Percentiles rank a stretch among this genome's conserved stretches.
Evolutionary conservation across 768 basidiomycete species (phyloP).

Genomic region (Tricholoma sp.): DNA sequence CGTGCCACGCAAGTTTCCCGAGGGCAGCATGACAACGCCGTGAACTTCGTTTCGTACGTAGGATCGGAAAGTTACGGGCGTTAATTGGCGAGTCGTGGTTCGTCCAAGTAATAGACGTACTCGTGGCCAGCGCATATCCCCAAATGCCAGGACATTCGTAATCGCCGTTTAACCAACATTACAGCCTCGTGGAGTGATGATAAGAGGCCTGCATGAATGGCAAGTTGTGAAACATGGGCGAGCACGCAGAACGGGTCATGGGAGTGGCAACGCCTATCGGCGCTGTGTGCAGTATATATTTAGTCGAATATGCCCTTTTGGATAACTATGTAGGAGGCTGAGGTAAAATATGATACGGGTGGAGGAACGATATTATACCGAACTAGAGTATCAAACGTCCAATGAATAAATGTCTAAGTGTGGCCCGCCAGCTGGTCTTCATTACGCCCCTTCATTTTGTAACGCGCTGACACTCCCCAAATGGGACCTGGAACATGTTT

Average conservation of each 20-base stretch:
- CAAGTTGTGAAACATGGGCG: background rate
- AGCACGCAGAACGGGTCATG: background rate
- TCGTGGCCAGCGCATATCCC: background rate
- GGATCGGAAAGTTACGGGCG: background rate
- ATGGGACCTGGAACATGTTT: slow-evolving; percentile 42
- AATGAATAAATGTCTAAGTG: background rate
- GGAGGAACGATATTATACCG: slow-evolving; percentile 10
- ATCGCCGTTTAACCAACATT: background rate
- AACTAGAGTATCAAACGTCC: slow-evolving; percentile 2
- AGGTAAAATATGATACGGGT: background rate
- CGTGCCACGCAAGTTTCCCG: too few relatives aligned
- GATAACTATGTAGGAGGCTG: background rate
- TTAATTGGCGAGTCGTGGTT: background rate
- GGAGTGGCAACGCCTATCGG: background rate
- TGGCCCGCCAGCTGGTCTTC: background rate
- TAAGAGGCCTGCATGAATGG: background rate
- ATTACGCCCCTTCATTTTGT: slow-evolving; percentile 23
- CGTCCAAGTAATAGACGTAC: background rate
- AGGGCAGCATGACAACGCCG: background rate
- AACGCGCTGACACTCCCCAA: slow-evolving; percentile 34
- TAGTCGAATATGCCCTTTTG: background rate
- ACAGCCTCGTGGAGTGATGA: background rate
- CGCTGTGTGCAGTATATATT: background rate
- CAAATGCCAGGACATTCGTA: background rate
- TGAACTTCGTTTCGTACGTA: too few relatives aligned